These are phyloP conservation scores for Capsella bursapastoris DNA, from an alignment of 345 rosid genomes.

Conservation along the genomic window DNA sequence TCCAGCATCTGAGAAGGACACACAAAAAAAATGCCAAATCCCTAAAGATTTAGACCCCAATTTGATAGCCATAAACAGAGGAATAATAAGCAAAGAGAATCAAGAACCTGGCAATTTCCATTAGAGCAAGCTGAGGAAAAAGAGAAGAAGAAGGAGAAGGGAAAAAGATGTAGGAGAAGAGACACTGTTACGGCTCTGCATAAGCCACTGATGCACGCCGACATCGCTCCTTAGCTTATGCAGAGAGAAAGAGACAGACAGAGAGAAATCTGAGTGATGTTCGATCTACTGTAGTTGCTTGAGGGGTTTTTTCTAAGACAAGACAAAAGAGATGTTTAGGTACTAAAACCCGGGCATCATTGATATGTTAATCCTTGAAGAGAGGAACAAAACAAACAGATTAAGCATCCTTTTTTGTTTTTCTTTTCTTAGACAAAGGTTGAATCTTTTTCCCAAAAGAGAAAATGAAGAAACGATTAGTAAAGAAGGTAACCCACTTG, in stretches of 20 bases:
- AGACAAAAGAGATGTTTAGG: conserved; percentile 44
- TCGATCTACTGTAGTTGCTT: conserved; percentile 40
- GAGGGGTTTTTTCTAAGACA: conserved; percentile 34
- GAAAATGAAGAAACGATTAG: neutral
- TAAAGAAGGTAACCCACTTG: conserved; percentile 38
- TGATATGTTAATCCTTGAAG: conserved; percentile 31
- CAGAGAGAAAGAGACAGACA: neutral
- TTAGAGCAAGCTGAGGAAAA: conserved; percentile 59
- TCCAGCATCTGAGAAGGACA: conserved; percentile 60
- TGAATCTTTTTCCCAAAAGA: conserved; percentile 33
- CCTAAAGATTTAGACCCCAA: conserved; percentile 25
- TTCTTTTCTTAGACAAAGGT: conserved; percentile 32
- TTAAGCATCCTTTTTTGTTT: neutral
- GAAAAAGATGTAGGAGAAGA: conserved; percentile 46
- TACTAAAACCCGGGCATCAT: conserved; percentile 49
- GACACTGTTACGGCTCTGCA: conserved; percentile 55
- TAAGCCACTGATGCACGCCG: conserved; percentile 53
- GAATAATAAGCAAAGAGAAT: conserved; percentile 37
- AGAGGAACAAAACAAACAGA: conserved; percentile 1
- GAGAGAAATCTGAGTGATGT: conserved; percentile 20
- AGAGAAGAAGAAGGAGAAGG: conserved; percentile 33
- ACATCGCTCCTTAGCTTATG: conserved; percentile 51
- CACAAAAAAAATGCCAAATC: neutral
- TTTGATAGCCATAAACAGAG: conserved; percentile 19
- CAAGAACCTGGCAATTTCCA: conserved; percentile 64